Conservation (phyloP, 495 filamentous ascomycete genomes). For the Glonium stellatum region DNA sequence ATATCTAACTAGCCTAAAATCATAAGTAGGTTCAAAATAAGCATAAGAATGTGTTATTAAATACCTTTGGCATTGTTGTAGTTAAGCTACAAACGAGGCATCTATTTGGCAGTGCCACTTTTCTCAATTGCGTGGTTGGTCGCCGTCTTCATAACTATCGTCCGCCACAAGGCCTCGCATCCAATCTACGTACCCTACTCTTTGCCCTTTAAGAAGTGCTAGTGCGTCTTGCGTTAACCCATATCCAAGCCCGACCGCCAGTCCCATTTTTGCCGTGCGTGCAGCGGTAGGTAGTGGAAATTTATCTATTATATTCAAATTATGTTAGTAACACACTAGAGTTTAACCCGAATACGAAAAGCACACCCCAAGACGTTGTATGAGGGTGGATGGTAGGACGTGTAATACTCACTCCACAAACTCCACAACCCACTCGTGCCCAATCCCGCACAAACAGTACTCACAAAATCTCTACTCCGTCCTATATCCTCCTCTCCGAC, state of each 20-base stretch:
- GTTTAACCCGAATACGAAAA: no score
- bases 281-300: slow-evolving; percentile 78
- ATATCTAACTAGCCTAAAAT: no score
- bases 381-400: no score
- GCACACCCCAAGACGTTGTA: no score
- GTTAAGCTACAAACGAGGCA: no score
- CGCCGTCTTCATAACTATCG: not conserved
- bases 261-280: slow-evolving; percentile 71
- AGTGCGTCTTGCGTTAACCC: slow-evolving; percentile 74
- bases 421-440: slow-evolving; percentile 81
- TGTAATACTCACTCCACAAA: slow-evolving; percentile 60
- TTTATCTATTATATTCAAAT: slow-evolving; percentile 48
- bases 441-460: slow-evolving; percentile 71
- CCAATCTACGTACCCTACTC: slow-evolving; percentile 59
- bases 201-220: slow-evolving; percentile 56
- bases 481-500: slow-evolving; percentile 43
- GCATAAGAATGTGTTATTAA: no score
- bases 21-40: no score
- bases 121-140: no score
- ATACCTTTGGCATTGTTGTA: no score
- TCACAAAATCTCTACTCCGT: slow-evolving; percentile 62
- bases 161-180: not conserved
- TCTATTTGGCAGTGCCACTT: no score
- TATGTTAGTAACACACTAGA: not conserved
- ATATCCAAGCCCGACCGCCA: slow-evolving; percentile 70